Base-by-base conservation (phyloP, 2,329 filamentous ascomycete species). In the Talaromyces sp. region DNA sequence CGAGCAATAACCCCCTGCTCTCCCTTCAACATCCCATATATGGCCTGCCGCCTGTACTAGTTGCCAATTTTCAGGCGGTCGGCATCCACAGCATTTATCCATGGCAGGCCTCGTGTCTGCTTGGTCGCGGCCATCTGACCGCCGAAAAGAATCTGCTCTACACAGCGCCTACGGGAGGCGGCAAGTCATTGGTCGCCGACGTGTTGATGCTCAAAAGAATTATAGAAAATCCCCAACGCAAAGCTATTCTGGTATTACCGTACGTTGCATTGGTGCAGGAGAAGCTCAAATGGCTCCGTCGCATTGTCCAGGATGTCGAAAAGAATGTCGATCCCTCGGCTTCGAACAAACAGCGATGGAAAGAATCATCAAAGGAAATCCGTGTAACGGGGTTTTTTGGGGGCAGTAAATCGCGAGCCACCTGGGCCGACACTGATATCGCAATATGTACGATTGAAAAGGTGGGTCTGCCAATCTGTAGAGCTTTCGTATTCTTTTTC, bases 371-470 rank as follows among this genome's bases (percentile, higher is more conserved):
- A 69, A 83, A 85, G 57, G 82, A 84, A 58, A 80, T 93, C 37
- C 84, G 87, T 47, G 86, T 93, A 1, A 85, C 88, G 22, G 90
- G 89, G 0, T 92, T 91, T 73, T 92, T 91, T 75, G 90, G 90
- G 5, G 90, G 90, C 4, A 90, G 87, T 70, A 90, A 87, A 72
- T 82, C 87, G 33, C 84, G 85, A 67, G 80, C 85, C 11, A 87
- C 84, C 1, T 93, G 90, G 90, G 81, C 84, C 31, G 90, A 93
- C 71, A 89, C 91, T 70, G 90, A 93, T 73, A 87, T 93, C 71
- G 90, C 87, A 1, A 85, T 93, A 47, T 93, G 90, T 78, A 93
- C 90, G 0, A 88, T 93, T 66, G 90, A 93, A 78, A 93, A 93
- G 85, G 86, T 84, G 22, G 43, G 59, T 59, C 54, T 31, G 35